Percentiles rank a stretch among this genome's conserved stretches.
Evolutionary conservation across 2,329 filamentous ascomycete genomes (phyloP).

Genomic region (Fusarium ambrosium): DNA sequence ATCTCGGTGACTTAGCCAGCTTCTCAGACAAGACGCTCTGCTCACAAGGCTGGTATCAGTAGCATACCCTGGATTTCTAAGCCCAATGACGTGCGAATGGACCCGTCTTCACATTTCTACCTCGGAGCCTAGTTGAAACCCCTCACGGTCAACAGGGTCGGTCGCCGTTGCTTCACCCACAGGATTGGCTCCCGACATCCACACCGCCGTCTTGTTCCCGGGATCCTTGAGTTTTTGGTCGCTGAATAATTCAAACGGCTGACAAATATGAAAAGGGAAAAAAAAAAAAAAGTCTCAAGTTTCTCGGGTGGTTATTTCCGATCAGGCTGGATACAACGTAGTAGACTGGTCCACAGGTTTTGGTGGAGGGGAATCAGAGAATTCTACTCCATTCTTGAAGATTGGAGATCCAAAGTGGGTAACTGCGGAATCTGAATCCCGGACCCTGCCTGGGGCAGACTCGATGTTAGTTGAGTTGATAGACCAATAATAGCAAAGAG

Average conservation of each 20-base stretch:
- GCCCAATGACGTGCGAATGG: constrained; percentile 24
- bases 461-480: not conserved
- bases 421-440: not conserved
- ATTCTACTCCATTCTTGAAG: not conserved
- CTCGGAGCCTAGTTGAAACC: not conserved
- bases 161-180: not conserved
- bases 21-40: not conserved
- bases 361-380: not conserved
- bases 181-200: not conserved
- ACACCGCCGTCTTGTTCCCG: constrained; percentile 7
- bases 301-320: not conserved
- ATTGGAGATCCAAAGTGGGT: not conserved
- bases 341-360: not conserved
- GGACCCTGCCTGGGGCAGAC: not conserved
- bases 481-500: not conserved
- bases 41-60: not conserved
- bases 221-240: not conserved
- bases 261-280: not conserved
- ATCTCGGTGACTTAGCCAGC: not conserved
- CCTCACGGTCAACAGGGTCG: not conserved
- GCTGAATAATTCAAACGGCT: constrained; percentile 27
- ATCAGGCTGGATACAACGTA: not conserved
- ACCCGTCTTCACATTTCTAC: not conserved
- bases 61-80: constrained; percentile 9
- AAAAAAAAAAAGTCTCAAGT: not conserved